phyloP scores from a whole-genome alignment of 2,329 filamentous ascomycete genomes.

The Xylariaceae sp. region DNA sequence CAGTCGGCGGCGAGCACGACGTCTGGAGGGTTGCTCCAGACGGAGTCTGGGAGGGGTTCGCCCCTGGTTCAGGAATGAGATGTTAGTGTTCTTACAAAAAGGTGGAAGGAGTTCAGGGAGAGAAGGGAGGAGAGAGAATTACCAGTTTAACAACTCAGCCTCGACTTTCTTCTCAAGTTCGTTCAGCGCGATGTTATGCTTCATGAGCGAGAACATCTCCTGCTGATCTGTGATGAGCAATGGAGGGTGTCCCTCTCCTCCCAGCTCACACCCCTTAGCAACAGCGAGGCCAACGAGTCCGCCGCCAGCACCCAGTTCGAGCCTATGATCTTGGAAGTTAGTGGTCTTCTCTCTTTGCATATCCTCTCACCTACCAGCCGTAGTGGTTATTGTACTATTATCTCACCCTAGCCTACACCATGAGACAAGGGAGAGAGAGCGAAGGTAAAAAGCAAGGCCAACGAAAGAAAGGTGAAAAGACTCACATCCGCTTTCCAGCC shows the following conservation, averaged over 20 bases:
- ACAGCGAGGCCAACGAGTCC: slow-evolving; percentile 74
- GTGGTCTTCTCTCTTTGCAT: background rate
- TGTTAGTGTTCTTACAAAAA: slow-evolving; percentile 20
- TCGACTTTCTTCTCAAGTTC: slow-evolving; percentile 58
- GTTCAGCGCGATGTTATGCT: slow-evolving; percentile 83
- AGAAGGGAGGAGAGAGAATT: slow-evolving; percentile 11
- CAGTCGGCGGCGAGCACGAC: slow-evolving; percentile 93
- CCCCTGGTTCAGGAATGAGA: slow-evolving; percentile 44
- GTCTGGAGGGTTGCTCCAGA: slow-evolving; percentile 60
- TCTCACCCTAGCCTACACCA: too few species aligned
- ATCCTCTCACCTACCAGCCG: background rate
- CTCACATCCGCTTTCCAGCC: slow-evolving; percentile 67
- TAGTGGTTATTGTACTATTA: too few species aligned
- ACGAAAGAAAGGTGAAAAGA: slow-evolving; percentile 22
- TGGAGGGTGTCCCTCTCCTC: slow-evolving; percentile 35
- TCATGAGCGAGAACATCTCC: slow-evolving; percentile 82
- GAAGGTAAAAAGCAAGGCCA: background rate
- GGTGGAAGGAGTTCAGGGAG: slow-evolving; percentile 19
- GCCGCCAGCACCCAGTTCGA: slow-evolving; percentile 89
- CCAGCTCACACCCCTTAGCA: slow-evolving; percentile 52
- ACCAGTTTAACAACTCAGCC: slow-evolving; percentile 79
- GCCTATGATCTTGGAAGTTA: slow-evolving; percentile 44
- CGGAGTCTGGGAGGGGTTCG: slow-evolving; percentile 50
- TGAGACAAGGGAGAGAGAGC: background rate
- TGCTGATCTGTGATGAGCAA: slow-evolving; percentile 82